Percentiles rank a stretch among this genome's conserved stretches.
Conservation (phyloP, 1,284 basidiomycete species). For the Moniliella sp. region DNA sequence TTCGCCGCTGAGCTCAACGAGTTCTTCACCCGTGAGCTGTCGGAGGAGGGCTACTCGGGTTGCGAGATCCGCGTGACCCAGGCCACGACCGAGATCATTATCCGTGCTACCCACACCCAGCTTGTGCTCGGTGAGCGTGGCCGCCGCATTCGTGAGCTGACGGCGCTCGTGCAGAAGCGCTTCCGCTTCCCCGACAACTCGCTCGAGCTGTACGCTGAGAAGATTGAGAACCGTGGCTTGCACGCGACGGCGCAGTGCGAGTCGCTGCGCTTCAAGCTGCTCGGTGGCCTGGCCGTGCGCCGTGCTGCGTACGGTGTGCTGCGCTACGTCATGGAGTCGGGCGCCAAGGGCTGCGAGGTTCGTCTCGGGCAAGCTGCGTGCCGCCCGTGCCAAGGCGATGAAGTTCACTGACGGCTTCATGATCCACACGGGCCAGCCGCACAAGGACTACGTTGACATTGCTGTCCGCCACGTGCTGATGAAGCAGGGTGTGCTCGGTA, state of each 20-base stretch:
- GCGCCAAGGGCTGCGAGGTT: slow-evolving; percentile 99
- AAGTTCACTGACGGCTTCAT: slow-evolving; percentile 99
- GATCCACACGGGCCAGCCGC: slow-evolving; percentile 99
- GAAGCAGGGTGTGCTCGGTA: slow-evolving; percentile 95
- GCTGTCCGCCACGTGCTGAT: slow-evolving; percentile 95
- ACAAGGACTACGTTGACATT: slow-evolving; percentile 84
- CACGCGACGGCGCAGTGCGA: slow-evolving; percentile 98
- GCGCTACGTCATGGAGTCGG: slow-evolving; percentile 99
- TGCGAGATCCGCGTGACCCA: slow-evolving; percentile 99
- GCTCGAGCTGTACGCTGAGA: slow-evolving; percentile 96
- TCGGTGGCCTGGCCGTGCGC: slow-evolving; percentile 95
- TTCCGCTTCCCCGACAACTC: slow-evolving; percentile 95
- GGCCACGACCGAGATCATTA: slow-evolving; percentile 98
- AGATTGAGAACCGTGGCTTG: slow-evolving; percentile 94
- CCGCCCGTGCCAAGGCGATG: slow-evolving; percentile 98
- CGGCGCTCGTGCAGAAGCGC: slow-evolving; percentile 90
- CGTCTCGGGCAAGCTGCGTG: slow-evolving; percentile 96
- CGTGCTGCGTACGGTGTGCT: slow-evolving; percentile 99
- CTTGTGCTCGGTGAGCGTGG: slow-evolving; percentile 99
- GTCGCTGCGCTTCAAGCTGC: slow-evolving; percentile 92
- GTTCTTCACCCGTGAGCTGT: slow-evolving; percentile 91
- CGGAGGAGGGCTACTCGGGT: slow-evolving; percentile 98
- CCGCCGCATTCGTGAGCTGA: slow-evolving; percentile 94
- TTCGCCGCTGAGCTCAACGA: slow-evolving; percentile 95
- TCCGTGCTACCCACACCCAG: slow-evolving; percentile 97